A percentile compares a stretch with the other conserved stretches of the same genome.
Evolutionary conservation across 78 protist genomes (phyloP).

Genomic region (Speleostelium caveatum): DNA sequence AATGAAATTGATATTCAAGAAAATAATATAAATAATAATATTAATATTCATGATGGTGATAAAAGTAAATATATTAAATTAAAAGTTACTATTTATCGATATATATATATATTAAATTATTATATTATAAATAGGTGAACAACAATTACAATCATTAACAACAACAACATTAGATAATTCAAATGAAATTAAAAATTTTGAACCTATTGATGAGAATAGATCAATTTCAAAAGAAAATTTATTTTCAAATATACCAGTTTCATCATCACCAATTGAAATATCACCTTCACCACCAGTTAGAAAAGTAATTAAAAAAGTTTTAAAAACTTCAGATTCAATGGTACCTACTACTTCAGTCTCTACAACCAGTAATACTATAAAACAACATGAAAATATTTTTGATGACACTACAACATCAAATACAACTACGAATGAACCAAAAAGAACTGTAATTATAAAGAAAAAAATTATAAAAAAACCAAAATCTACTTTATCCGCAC

Average conservation of each 20-base stretch:
- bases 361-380: background rate
- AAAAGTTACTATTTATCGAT: background rate
- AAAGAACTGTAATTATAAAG: constrained; percentile 59
- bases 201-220: background rate
- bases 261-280: constrained; percentile 9
- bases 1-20: background rate
- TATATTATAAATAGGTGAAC: background rate
- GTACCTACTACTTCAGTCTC: background rate
- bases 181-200: background rate
- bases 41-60: background rate
- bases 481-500: background rate
- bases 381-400: background rate
- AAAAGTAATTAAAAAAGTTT: constrained; percentile 28
- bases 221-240: constrained; percentile 43
- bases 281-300: background rate
- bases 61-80: background rate
- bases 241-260: constrained; percentile 59
- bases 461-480: constrained; percentile 44
- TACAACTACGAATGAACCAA: background rate
- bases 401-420: background rate
- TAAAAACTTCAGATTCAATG: background rate
- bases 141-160: constrained; percentile 1
- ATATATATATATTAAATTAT: background rate
- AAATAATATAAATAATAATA: too few species aligned
- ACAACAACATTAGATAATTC: background rate